Conservation (phyloP, 495 filamentous ascomycete species). For the Neurospora sp. region DNA sequence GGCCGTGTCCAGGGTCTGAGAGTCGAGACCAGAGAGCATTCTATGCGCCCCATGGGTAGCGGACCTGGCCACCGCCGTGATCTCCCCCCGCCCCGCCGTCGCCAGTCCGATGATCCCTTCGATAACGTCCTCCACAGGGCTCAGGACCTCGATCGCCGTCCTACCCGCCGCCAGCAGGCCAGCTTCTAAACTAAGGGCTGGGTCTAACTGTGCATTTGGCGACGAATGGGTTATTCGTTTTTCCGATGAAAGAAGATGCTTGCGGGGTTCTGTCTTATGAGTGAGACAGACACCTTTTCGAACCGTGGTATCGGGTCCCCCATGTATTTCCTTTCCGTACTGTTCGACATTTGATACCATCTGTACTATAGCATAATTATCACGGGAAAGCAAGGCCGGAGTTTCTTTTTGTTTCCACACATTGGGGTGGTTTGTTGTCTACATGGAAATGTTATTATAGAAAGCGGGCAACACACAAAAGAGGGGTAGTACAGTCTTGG, state of each 20-base stretch:
- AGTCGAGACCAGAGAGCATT: conserved; percentile 29
- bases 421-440: not conserved
- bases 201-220: not conserved
- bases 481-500: not conserved
- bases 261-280: not conserved
- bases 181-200: not conserved
- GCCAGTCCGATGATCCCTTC: not conserved
- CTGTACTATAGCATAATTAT: not conserved
- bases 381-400: not conserved
- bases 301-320: not conserved
- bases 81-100: not conserved
- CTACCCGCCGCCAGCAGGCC: not conserved
- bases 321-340: not conserved
- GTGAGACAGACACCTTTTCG: not conserved
- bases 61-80: not conserved
- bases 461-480: not conserved
- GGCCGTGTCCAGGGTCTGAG: conserved; percentile 35
- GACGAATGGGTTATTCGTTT: not conserved
- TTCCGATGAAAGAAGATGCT: not conserved
- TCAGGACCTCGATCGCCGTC: not conserved
- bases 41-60: not conserved
- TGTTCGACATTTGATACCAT: not conserved
- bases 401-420: not conserved
- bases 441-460: not conserved
- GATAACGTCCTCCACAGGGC: not conserved